Evolutionary conservation across 352 stramenopile species (phyloP), one percentile per base, ranked within the genome.

Genomic region (Globisporangium barbulae): DNA sequence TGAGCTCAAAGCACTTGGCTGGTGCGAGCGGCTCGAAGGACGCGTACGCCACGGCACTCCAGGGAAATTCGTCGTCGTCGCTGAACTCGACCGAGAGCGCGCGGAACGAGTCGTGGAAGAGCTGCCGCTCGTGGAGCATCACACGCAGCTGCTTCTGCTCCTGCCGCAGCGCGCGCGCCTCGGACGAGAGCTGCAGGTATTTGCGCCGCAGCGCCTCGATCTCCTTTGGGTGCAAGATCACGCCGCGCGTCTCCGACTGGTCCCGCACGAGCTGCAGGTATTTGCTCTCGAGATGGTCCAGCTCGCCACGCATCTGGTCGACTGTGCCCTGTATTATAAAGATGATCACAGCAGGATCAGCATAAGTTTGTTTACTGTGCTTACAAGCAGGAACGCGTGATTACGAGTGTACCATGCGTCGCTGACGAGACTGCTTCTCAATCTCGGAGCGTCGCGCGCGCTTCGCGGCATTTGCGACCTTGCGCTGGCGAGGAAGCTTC

Each of bases 361-460:
- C 48, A 28, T 41, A 41, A 33, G 17, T 22, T 8, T n/a, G 19
- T 47, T 5, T 19, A 28, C 17, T 0, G 35, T 7, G 6, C 28
- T 12, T 15, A 22, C 8, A 47, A 45, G n/a, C 5, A 17, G 6
- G n/a, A 13, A 31, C 13, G 21, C n/a, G 21, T 19, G 1, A n/a
- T 19, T 15, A 22, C n/a, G 41, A 7, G 22, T 50, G 28, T 42
- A 66, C 61, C 50, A 41, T 33, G 28, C 75, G 78, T 22, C 81
- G 73, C 61, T 87, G 70, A 7, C 81, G 74, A 21, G 81, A 90
- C 45, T 78, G 74, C 57, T 76, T 75, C 65, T 90, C 81, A 55
- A 90, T 88, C 73, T 88, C 81, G 22, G 76, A 83, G 21, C 81
- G 69, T 2, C 75, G 61, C 5, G 76, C 72, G 19, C 81, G 81